Percentiles rank a stretch among this genome's conserved stretches.
phyloP scores from a whole-genome alignment of 2,329 filamentous ascomycete species.

The Scedosporium apiospermum region DNA sequence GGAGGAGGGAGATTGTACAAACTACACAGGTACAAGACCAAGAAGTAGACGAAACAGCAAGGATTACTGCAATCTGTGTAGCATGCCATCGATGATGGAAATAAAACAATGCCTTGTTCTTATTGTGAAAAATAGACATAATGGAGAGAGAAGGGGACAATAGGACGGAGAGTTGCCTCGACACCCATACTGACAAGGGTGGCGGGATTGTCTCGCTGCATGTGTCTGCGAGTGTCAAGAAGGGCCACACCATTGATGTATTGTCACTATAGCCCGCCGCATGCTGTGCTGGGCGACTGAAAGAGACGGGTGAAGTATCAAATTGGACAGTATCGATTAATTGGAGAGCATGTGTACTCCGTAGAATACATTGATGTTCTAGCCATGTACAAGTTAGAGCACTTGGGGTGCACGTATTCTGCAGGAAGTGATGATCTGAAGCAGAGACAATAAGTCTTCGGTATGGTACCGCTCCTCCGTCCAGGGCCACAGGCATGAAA shows the following conservation, averaged over 20 bases:
- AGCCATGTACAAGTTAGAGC: not conserved
- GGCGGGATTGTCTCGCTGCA: not conserved
- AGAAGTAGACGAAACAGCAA: not conserved
- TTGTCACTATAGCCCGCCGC: not conserved
- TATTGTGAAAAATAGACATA: not conserved
- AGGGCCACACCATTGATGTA: not conserved
- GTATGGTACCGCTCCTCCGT: not conserved
- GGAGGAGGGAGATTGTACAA: not conserved
- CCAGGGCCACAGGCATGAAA: not conserved
- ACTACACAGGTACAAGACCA: not conserved
- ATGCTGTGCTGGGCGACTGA: not conserved
- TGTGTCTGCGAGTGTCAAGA: not conserved
- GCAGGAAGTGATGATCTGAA: not conserved
- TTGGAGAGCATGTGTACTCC: not conserved
- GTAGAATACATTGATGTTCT: no score
- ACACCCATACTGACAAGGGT: not conserved
- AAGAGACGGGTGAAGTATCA: not conserved
- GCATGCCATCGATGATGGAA: not conserved
- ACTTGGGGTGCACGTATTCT: not conserved
- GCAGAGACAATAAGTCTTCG: not conserved
- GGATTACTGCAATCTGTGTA: not conserved
- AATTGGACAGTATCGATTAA: not conserved
- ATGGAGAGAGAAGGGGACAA: not conserved
- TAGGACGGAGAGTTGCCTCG: not conserved
- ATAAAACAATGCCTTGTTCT: not conserved